Base-by-base conservation (phyloP, 1,284 basidiomycete species). In the Cutaneotrichosporon spelunceum region DNA sequence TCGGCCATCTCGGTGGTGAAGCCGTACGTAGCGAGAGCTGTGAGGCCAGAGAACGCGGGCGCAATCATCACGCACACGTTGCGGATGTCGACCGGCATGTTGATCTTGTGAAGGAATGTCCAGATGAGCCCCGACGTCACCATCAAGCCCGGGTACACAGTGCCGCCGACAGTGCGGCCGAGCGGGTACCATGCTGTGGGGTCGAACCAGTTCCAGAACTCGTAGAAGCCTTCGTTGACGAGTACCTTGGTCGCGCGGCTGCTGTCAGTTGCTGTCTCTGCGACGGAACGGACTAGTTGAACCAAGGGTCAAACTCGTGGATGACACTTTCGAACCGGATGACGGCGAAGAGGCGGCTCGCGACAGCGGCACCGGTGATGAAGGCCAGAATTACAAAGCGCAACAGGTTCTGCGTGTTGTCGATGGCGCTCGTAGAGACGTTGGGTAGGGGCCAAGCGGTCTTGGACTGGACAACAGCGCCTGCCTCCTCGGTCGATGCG, bases 151-250 rank as follows among this genome's bases (percentile, higher is more conserved):
- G 96, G 96, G 77, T 98, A 99, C 72, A 99, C 90, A 11, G 96
- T 99, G 52, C 95, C 95, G 59, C 96, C 96, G 48, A 98, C 95
- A 54, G 96, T 93, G 73, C 96, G 90, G 53, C 96, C 96, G 2
- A 99, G 87, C 14, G 96, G 96, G 76, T 99, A 99, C 96, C 92
- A 95, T 71, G 94, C 94, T 6, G 96, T 96, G 34, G 94, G 93
- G 80, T 99, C 96, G 78, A 99, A 99, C 96, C 96, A 99, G 78
- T 99, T 99, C 95, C 91, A 99, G 81, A 94, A 99, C 87, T 89
- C 93, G 82, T 95, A 93, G 82, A 97, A 96, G n/a, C 93, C 93
- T 71, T 95, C 83, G 26, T 89, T 85, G 24, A 92, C 90, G 45
- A 97, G 82, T 5, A 96, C 88, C 72, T 83, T 86, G 2, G 93